Percentiles rank a stretch among this genome's conserved stretches.
These are phyloP conservation scores for Aphanocladium album DNA, from an alignment of 2,329 filamentous ascomycete genomes.

Conservation along the genomic window DNA sequence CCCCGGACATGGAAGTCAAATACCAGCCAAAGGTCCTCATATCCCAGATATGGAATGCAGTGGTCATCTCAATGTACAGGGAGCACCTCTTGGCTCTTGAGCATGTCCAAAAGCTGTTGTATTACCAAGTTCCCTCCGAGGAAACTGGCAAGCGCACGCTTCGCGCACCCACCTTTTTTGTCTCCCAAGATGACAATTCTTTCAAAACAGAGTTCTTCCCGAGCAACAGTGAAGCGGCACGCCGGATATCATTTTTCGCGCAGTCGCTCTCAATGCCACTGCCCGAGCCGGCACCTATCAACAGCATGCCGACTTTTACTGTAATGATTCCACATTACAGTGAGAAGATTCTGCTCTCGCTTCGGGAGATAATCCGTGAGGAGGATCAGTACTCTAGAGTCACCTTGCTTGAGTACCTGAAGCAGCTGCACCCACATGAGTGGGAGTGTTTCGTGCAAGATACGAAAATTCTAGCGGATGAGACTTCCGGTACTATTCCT, in stretches of 20 bases:
- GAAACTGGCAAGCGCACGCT: constrained; percentile 97
- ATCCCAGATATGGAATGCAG: constrained; percentile 98
- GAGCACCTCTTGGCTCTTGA: constrained; percentile 97
- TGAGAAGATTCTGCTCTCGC: constrained; percentile 93
- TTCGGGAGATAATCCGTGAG: constrained; percentile 97
- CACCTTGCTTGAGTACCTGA: constrained; percentile 92
- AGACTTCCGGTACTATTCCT: constrained; percentile 31
- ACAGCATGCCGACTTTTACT: constrained; percentile 99
- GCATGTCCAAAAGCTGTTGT: constrained; percentile 96
- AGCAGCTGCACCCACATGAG: constrained; percentile 96
- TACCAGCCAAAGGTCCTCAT: constrained; percentile 99
- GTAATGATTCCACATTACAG: constrained; percentile 97
- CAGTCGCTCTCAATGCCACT: constrained; percentile 96
- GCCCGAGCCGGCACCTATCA: constrained; percentile 90
- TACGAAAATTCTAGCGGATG: constrained; percentile 96
- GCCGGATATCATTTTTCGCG: constrained; percentile 97
- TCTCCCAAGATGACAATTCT: constrained; percentile 97
- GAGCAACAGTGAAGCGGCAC: constrained; percentile 86
- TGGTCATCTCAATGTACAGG: constrained; percentile 99
- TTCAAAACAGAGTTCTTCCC: constrained; percentile 99
- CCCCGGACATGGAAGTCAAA: constrained; percentile 99
- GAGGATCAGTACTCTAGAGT: constrained; percentile 98
- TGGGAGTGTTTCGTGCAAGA: constrained; percentile 99
- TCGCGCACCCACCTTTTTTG: constrained; percentile 94
- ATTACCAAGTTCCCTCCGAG: constrained; percentile 97